Percentiles rank a stretch among this genome's conserved stretches.
Evolutionary conservation across 257 asterid genomes (phyloP).

Genomic region (Jacaranda copaia): DNA sequence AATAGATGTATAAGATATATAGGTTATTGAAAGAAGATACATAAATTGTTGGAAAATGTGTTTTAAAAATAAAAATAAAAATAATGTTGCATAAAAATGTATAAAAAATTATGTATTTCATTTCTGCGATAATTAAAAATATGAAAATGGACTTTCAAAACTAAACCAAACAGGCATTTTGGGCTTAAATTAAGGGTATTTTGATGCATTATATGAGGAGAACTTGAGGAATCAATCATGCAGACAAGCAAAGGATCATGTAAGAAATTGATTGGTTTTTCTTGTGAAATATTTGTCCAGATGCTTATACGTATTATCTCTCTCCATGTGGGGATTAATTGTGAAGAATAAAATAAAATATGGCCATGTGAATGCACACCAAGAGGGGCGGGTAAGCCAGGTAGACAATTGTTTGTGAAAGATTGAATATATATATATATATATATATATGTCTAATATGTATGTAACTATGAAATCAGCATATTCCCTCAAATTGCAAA

Average conservation of each 20-base stretch:
- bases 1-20: too few species aligned
- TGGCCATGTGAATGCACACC: conserved; percentile 22
- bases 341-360: not conserved
- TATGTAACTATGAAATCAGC: not conserved
- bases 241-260: not conserved
- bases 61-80: too few species aligned
- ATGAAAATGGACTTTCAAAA: too few species aligned
- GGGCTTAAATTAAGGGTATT: not conserved
- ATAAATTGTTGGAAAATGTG: too few species aligned
- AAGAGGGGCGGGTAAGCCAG: conserved; percentile 15
- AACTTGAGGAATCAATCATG: too few species aligned
- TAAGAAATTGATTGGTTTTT: conserved; percentile 1
- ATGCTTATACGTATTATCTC: too few species aligned
- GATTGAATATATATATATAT: not conserved
- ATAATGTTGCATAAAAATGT: too few species aligned
- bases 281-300: not conserved
- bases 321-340: conserved; percentile 11
- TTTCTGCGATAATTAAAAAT: too few species aligned
- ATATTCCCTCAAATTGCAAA: conserved; percentile 27
- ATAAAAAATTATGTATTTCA: too few species aligned
- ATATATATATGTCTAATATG: too few species aligned
- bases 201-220: not conserved
- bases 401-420: conserved; percentile 11
- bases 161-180: too few species aligned
- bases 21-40: too few species aligned